phyloP scores from a whole-genome alignment of 2,329 filamentous ascomycete species.

The Pleoardoris graminearum region DNA sequence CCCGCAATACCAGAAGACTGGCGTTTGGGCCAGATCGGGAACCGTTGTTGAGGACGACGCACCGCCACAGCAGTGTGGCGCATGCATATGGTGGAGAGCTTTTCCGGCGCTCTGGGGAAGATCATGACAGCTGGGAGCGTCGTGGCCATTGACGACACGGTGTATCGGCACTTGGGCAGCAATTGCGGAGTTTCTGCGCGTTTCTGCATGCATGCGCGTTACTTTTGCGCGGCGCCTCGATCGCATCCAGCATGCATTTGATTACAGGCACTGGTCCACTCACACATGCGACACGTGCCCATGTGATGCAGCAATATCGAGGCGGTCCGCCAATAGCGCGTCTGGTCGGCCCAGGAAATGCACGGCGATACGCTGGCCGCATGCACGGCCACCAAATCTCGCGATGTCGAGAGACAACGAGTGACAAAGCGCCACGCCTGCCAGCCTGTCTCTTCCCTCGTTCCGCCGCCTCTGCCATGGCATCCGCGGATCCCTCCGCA shows the following conservation, averaged over 20 bases:
- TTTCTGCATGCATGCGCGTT: conserved; percentile 15
- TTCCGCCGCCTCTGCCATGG: conserved; percentile 23
- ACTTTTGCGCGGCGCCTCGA: conserved; percentile 23
- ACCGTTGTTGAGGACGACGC: not conserved
- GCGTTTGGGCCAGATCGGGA: not conserved
- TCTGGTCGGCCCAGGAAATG: not conserved
- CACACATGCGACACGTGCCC: conserved; percentile 36
- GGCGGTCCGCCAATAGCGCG: conserved; percentile 17
- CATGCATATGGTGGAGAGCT: not conserved
- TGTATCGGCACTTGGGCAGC: conserved; percentile 30
- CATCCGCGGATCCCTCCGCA: conserved; percentile 32
- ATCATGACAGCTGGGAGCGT: conserved; percentile 12
- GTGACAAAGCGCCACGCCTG: conserved; percentile 39
- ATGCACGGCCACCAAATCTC: conserved; percentile 30
- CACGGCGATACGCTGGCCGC: conserved; percentile 41
- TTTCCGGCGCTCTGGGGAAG: conserved; percentile 1
- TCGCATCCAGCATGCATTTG: conserved; percentile 28
- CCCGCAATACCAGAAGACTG: not conserved
- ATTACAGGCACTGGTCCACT: conserved; percentile 26
- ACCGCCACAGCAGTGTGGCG: conserved; percentile 15
- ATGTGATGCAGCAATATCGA: conserved; percentile 26
- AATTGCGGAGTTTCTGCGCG: conserved; percentile 17
- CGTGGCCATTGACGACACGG: not conserved
- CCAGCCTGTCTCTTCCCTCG: conserved; percentile 22
- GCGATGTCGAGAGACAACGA: conserved; percentile 29